phyloP scores from a whole-genome alignment of 2,329 filamentous ascomycete genomes.

The Hypoxylon sp. region DNA sequence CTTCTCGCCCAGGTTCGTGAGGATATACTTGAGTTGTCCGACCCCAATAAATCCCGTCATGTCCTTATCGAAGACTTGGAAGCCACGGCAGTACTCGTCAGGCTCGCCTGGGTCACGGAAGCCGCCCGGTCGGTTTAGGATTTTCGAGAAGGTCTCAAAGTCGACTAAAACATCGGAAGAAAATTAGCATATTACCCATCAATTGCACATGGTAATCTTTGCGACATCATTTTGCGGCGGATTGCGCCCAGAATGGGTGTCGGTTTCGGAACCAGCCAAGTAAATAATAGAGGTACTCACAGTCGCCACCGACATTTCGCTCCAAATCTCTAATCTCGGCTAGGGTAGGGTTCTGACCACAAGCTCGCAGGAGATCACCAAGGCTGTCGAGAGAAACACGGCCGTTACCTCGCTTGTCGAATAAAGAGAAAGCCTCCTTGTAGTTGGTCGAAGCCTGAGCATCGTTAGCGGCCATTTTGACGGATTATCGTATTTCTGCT shows the following conservation, averaged over 20 bases:
- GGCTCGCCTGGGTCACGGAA: slow-evolving; percentile 99
- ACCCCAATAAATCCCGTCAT: slow-evolving; percentile 98
- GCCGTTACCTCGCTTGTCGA: slow-evolving; percentile 98
- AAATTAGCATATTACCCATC: slow-evolving; percentile 28
- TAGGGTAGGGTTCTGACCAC: slow-evolving; percentile 97
- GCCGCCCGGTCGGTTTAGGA: slow-evolving; percentile 96
- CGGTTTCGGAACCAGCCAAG: background rate
- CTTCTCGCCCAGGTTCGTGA: slow-evolving; percentile 98
- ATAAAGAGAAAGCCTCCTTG: slow-evolving; percentile 99
- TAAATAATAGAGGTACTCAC: slow-evolving; percentile 70
- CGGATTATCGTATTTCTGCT: slow-evolving; percentile 29
- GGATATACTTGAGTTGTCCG: slow-evolving; percentile 96
- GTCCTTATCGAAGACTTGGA: slow-evolving; percentile 99
- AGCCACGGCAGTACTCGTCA: slow-evolving; percentile 97
- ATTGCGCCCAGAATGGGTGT: background rate
- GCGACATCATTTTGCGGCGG: background rate
- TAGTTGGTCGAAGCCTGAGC: slow-evolving; percentile 90
- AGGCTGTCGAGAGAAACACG: slow-evolving; percentile 89
- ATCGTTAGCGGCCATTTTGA: slow-evolving; percentile 53
- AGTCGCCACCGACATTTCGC: slow-evolving; percentile 89
- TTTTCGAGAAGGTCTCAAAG: slow-evolving; percentile 96
- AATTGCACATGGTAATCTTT: background rate
- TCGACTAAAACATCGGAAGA: slow-evolving; percentile 75
- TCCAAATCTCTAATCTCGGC: slow-evolving; percentile 93
- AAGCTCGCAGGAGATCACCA: slow-evolving; percentile 94